phyloP scores from a whole-genome alignment of 441 rosid species.

The Bruguiera hainesii region DNA sequence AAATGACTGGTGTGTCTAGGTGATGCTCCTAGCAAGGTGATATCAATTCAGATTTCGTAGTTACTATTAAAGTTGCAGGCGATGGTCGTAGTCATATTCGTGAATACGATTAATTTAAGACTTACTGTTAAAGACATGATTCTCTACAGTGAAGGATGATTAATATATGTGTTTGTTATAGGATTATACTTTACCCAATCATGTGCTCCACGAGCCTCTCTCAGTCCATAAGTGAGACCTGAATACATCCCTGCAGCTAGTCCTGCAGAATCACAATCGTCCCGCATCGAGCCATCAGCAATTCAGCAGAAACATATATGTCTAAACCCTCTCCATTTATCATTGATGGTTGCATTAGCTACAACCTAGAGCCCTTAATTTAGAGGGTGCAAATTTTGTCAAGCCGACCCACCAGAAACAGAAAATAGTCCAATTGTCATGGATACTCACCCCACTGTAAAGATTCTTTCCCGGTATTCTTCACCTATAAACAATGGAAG shows the following conservation, averaged over 20 bases:
- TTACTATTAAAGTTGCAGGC: too few relatives aligned
- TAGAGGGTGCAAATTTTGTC: background rate
- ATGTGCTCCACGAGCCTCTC: conserved; percentile 83
- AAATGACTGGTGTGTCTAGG: background rate
- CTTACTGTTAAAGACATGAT: too few relatives aligned
- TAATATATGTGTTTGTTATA: background rate
- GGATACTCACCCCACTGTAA: conserved; percentile 80
- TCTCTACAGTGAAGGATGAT: background rate
- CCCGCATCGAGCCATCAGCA: background rate
- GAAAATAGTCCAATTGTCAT: background rate
- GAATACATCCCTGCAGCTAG: conserved; percentile 88
- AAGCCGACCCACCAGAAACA: background rate
- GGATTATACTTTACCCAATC: conserved; percentile 60
- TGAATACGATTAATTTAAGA: too few relatives aligned
- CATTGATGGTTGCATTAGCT: too few relatives aligned
- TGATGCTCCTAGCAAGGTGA: too few relatives aligned
- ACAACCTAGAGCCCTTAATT: background rate
- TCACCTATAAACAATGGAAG: conserved; percentile 49
- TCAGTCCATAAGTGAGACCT: conserved; percentile 83
- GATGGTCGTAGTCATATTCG: too few relatives aligned
- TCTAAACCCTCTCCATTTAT: too few relatives aligned
- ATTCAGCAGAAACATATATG: too few relatives aligned
- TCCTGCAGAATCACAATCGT: conserved; percentile 38
- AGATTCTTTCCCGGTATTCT: conserved; percentile 85
- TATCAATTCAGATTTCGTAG: too few relatives aligned